A percentile compares a stretch with the other conserved stretches of the same genome.
These are phyloP conservation scores for Tremella fuciformis DNA, from an alignment of 768 basidiomycete species.

Conservation along the genomic window DNA sequence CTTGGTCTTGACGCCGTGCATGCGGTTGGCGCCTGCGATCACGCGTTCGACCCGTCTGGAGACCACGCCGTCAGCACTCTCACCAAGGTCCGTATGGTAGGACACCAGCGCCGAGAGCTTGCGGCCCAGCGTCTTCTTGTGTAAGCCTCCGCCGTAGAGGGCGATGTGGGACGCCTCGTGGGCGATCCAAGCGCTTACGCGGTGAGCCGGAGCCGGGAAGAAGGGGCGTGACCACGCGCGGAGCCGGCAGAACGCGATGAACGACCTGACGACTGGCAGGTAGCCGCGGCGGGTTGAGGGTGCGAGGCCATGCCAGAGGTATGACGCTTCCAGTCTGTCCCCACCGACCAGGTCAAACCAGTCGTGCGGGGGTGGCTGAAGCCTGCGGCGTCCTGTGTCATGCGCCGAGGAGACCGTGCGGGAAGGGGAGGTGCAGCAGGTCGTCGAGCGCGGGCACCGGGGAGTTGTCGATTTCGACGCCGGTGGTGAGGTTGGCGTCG, in stretches of 20 bases:
- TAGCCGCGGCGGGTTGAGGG: too few species aligned
- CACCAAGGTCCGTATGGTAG: constrained; percentile 7
- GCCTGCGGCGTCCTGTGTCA: neutral
- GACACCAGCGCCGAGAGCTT: constrained; percentile 1
- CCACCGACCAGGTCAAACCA: too few species aligned
- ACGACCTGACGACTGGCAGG: too few species aligned
- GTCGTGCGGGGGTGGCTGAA: too few species aligned
- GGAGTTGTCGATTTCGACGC: neutral
- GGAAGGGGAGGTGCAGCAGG: neutral
- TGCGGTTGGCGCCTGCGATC: neutral
- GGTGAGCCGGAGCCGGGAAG: neutral
- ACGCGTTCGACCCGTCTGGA: neutral
- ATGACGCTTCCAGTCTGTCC: too few species aligned
- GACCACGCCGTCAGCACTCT: neutral
- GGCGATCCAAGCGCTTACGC: constrained; percentile 3
- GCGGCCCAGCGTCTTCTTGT: neutral
- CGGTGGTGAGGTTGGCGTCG: too few species aligned
- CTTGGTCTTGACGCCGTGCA: neutral
- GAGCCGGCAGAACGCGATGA: too few species aligned
- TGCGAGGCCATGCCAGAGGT: too few species aligned
- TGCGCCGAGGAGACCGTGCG: neutral
- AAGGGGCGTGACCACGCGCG: neutral
- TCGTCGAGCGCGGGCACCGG: too few species aligned
- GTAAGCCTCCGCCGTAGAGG: neutral
- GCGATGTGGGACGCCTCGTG: constrained; percentile 1